phyloP scores from a whole-genome alignment of 2,329 filamentous ascomycete genomes.

The Fusarium oxysporum region DNA sequence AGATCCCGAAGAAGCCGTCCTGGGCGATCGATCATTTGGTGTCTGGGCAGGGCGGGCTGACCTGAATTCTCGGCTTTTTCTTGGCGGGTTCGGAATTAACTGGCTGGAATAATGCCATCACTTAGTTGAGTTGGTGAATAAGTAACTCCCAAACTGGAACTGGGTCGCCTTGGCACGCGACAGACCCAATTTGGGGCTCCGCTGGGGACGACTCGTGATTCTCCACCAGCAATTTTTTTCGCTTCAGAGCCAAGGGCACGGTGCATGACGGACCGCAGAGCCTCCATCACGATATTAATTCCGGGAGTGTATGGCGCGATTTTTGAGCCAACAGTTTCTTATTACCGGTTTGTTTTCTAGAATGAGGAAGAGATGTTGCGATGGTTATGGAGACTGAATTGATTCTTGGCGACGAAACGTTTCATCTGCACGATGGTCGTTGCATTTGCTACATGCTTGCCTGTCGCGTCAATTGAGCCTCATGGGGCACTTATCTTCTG shows the following conservation, averaged over 20 bases:
- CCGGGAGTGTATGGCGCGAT: not conserved
- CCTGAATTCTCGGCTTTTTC: constrained; percentile 3
- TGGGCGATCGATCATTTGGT: constrained; percentile 9
- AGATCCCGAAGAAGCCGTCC: constrained; percentile 5
- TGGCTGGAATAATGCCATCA: not conserved
- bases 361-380: not conserved
- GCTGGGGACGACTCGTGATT: not conserved
- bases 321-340: not conserved
- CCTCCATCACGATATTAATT: constrained; percentile 16
- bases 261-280: constrained; percentile 11
- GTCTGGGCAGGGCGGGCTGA: constrained; percentile 4
- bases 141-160: not conserved
- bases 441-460: not conserved
- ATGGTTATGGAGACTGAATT: not conserved
- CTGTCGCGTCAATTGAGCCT: not conserved
- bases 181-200: not conserved
- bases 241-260: not conserved
- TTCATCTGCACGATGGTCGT: not conserved
- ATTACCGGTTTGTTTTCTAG: not conserved
- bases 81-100: not conserved
- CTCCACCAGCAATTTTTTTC: not conserved
- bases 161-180: not conserved
- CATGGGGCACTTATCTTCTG: rapidly evolving
- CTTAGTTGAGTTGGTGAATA: not conserved
- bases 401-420: not conserved